Base-by-base conservation (phyloP, 345 rosid species). In the Lepidium africanum region DNA sequence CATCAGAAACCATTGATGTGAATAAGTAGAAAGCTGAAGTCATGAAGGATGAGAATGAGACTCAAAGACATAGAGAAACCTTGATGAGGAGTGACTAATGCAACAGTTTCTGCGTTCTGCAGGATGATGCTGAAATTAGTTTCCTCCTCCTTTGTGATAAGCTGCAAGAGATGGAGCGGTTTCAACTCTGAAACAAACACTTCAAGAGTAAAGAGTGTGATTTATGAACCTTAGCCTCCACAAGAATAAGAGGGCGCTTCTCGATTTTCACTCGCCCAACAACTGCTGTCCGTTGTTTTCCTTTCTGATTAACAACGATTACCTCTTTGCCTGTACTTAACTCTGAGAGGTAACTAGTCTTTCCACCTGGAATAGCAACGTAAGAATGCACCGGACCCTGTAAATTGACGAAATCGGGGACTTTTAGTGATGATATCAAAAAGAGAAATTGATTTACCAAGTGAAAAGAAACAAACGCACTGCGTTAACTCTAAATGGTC, bases 321-420 rank as follows among this genome's bases (percentile, higher is more conserved):
- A 92, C 95, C 55, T 92, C 91, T 73, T 77, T 82, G 1, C 96
- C 96, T 0, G 93, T 82, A 73, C 76, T 87, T 69, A 92, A 73
- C 81, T 90, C 98, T 0, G 98, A 89, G 41, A 92, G 92, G 70
- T 89, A 87, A 82, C 91, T 78, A 43, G 98, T 92, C 81, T 80
- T 86, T 50, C 89, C 93, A 15, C 96, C 96, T 54, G 96, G 96
- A 67, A 85, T 78, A 52, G 85, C 80, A 30, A 86, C 79, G 66
- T 90, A 92, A 23, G 96, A 87, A 78, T 90, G 98, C 7, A 92
- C 91, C 17, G 96, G 96, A 42, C 96, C 96, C 96, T 90, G 77
- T 43, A 38, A 42, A 48, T 58, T 9, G 45, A 35, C 39, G 19
- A 58, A 32, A 36, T 23, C 10, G 17, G 17, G 46, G 7, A 32